These are phyloP conservation scores for Fomes fomentarius DNA, from an alignment of 1,284 basidiomycete species.

Conservation along the genomic window DNA sequence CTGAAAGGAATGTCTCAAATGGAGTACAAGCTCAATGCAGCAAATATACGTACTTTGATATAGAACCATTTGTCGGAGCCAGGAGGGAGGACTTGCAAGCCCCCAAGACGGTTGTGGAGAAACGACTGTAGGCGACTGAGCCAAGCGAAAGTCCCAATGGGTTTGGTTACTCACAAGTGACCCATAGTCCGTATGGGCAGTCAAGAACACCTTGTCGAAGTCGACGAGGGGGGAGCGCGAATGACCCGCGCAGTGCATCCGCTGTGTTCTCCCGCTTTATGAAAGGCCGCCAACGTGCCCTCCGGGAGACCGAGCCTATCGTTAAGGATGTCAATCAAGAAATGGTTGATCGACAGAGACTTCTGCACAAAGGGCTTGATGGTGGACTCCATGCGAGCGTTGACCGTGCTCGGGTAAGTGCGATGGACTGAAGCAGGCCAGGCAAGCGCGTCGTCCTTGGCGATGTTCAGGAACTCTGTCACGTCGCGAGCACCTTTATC, in stretches of 20 bases:
- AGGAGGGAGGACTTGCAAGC: constrained; percentile 69
- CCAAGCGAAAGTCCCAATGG: background rate
- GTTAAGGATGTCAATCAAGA: constrained; percentile 36
- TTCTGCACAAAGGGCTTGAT: constrained; percentile 36
- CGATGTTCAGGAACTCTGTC: constrained; percentile 35
- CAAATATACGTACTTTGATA: constrained; percentile 50
- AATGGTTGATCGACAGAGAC: constrained; percentile 33
- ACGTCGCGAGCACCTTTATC: constrained; percentile 35
- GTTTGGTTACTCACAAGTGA: constrained; percentile 10
- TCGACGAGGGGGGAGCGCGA: constrained; percentile 6
- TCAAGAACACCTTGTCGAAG: constrained; percentile 5
- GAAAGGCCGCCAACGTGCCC: constrained; percentile 16
- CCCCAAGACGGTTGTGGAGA: constrained; percentile 71
- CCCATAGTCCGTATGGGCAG: constrained; percentile 24
- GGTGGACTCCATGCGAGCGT: constrained; percentile 31
- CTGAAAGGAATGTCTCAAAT: constrained; percentile 8
- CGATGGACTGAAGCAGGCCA: constrained; percentile 33
- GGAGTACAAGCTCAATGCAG: background rate
- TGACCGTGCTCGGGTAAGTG: constrained; percentile 36
- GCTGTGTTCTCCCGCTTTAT: constrained; percentile 12
- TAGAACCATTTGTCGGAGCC: constrained; percentile 67
- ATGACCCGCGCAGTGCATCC: constrained; percentile 21
- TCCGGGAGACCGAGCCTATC: constrained; percentile 27
- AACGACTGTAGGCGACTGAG: constrained; percentile 45
- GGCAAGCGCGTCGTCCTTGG: constrained; percentile 36